phyloP scores from a whole-genome alignment of 208 protist species.

The Leishmania guyanensis region DNA sequence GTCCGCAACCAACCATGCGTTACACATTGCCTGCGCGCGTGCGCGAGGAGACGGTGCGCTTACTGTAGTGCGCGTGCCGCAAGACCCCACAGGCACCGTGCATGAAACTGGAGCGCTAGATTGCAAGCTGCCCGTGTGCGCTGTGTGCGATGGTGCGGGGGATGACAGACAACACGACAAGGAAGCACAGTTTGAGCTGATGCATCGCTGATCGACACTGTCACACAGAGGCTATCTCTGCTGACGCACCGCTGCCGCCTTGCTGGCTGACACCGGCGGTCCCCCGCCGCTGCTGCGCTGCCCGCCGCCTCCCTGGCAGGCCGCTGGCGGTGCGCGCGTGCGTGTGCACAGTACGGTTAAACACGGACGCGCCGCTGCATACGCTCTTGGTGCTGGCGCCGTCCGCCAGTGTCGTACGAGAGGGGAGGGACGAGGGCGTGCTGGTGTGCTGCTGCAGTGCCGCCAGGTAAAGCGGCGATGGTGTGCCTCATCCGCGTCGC shows the following conservation, averaged over 20 bases:
- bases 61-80: conserved; percentile 28
- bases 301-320: background rate
- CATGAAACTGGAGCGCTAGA: conserved; percentile 29
- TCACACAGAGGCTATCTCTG: conserved; percentile 18
- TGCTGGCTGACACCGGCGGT: background rate
- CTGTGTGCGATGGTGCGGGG: conserved; percentile 10
- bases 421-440: background rate
- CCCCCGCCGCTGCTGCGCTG: background rate
- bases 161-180: conserved; percentile 20
- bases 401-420: conserved; percentile 32
- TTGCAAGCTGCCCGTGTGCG: background rate
- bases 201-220: conserved; percentile 21
- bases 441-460: conserved; percentile 3
- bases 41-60: conserved; percentile 6
- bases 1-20: conserved; percentile 32
- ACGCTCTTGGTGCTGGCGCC: conserved; percentile 19
- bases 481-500: too few species aligned
- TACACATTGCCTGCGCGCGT: conserved; percentile 6
- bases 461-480: too few species aligned
- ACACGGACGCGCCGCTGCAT: conserved; percentile 27
- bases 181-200: conserved; percentile 24
- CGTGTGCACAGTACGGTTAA: conserved; percentile 20
- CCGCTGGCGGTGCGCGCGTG: background rate
- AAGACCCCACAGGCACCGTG: conserved; percentile 23
- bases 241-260: conserved; percentile 9